A percentile compares a stretch with the other conserved stretches of the same genome.
Evolutionary conservation across 352 stramenopile species (phyloP).

Genomic region (Phytophthora macrochlamydospora): DNA sequence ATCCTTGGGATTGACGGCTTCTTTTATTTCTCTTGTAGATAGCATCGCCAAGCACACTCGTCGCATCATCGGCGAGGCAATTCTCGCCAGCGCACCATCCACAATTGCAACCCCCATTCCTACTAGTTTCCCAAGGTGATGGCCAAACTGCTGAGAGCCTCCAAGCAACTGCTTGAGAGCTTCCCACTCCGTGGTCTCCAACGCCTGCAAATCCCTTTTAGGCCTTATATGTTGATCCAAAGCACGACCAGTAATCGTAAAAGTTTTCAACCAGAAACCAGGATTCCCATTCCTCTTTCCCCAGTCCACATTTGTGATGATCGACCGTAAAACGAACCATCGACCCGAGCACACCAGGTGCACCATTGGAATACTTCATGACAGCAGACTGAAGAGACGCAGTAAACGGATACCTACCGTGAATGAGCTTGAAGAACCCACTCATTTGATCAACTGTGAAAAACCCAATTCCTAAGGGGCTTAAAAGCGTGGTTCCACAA

Average conservation of each 20-base stretch:
- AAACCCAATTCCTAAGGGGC: not conserved
- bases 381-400: not conserved
- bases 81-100: not conserved
- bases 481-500: not conserved
- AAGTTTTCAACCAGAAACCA: not conserved
- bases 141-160: not conserved
- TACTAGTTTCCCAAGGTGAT: not conserved
- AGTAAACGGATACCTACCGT: too few species aligned
- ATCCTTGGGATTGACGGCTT: slow-evolving; percentile 1
- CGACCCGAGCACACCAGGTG: not conserved
- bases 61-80: slow-evolving; percentile 6
- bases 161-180: slow-evolving; percentile 4
- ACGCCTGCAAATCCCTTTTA: not conserved
- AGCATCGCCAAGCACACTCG: slow-evolving; percentile 2
- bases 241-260: not conserved
- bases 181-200: slow-evolving; percentile 3
- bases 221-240: not conserved
- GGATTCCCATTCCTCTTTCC: slow-evolving; percentile 1
- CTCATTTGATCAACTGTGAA: slow-evolving; percentile 8
- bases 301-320: slow-evolving; percentile 1
- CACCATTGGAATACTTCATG: not conserved
- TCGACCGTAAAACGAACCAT: slow-evolving; percentile 5
- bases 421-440: not conserved
- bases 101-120: slow-evolving; percentile 1
- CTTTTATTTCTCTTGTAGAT: not conserved